Conservation (phyloP, 169 alveolate species). For the Condylostoma magnum region DNA sequence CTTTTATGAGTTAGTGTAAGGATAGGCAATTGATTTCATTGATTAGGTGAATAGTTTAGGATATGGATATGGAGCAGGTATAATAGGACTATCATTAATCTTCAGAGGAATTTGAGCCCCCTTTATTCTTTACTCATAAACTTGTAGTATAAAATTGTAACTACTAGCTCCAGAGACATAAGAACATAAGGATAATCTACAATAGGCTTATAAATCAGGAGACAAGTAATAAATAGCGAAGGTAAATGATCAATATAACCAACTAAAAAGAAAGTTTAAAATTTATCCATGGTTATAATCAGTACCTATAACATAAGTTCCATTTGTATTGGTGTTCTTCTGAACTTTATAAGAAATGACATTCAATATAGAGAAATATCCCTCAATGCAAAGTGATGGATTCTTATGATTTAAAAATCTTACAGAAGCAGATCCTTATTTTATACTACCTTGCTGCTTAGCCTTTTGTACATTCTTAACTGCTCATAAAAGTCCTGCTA, state of each 20-base stretch:
- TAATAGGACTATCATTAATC: not conserved
- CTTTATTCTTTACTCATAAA: not conserved
- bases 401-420: constrained; percentile 75
- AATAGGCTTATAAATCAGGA: constrained; percentile 4
- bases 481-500: constrained; percentile 51
- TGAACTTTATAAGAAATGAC: constrained; percentile 55
- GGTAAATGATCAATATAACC: not conserved
- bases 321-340: constrained; percentile 62
- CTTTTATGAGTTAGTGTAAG: too few species aligned
- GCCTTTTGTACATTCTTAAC: constrained; percentile 48
- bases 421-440: constrained; percentile 74
- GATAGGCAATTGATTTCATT: too few species aligned
- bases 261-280: constrained; percentile 45
- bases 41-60: not conserved
- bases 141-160: not conserved
- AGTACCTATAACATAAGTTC: constrained; percentile 51
- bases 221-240: not conserved
- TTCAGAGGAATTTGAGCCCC: constrained; percentile 20
- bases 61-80: constrained; percentile 15
- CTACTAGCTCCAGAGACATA: constrained; percentile 11
- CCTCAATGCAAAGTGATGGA: constrained; percentile 64
- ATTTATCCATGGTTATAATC: constrained; percentile 42
- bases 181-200: not conserved
- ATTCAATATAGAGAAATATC: constrained; percentile 45
- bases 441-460: constrained; percentile 56